Percentiles rank a stretch among this genome's conserved stretches.
Evolutionary conservation across 164 flowering plant species (phyloP).

Genomic region (Liriodendron chinense): DNA sequence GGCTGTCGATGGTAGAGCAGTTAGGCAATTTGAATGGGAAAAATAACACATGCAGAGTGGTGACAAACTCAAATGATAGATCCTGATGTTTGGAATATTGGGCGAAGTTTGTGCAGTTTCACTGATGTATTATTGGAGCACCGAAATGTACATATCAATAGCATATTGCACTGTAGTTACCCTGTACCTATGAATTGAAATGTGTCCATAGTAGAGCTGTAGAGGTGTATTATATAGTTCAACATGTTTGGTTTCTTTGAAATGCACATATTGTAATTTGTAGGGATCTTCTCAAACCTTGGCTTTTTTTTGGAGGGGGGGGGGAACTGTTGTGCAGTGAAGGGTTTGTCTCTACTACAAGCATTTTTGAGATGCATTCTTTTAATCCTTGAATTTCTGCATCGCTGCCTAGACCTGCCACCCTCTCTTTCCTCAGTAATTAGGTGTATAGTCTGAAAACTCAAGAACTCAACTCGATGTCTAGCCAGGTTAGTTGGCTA

Average conservation of each 20-base stretch:
- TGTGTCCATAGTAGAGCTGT: neutral
- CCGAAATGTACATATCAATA: neutral
- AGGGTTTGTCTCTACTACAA: too few relatives aligned
- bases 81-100: neutral
- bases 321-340: too few relatives aligned
- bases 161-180: neutral
- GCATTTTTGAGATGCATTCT: too few relatives aligned
- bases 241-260: neutral
- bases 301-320: too few relatives aligned
- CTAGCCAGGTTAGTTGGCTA: too few relatives aligned
- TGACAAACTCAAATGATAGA: conserved; percentile 19
- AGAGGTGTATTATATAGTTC: neutral
- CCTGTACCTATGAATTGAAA: neutral
- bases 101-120: neutral
- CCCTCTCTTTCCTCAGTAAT: too few relatives aligned
- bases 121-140: neutral
- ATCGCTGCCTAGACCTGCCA: too few relatives aligned
- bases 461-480: too few relatives aligned
- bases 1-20: conserved; percentile 49
- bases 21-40: conserved; percentile 45
- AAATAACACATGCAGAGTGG: conserved; percentile 25
- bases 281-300: too few relatives aligned
- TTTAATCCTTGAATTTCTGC: too few relatives aligned
- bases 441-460: too few relatives aligned
- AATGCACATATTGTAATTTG: neutral